Percentiles rank a stretch among this genome's conserved stretches.
Conservation (phyloP, 2,329 filamentous ascomycete species). For the Colletotrichum karsti region DNA sequence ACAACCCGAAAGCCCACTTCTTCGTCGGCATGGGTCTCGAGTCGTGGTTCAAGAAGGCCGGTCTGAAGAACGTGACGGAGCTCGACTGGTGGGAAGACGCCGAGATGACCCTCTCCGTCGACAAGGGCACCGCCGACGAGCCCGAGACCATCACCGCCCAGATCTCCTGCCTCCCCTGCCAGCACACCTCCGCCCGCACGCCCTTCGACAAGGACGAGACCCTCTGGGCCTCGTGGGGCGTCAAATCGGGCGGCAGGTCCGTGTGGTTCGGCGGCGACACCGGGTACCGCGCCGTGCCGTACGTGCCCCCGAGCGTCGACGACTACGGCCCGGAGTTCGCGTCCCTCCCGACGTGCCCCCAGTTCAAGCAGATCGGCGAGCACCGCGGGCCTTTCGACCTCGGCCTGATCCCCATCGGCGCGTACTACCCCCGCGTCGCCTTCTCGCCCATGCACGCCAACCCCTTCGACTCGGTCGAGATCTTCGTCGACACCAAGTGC, state of each 20-base stretch:
- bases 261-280: constrained; percentile 93
- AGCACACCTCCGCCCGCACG: constrained; percentile 79
- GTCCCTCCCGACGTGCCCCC: constrained; percentile 77
- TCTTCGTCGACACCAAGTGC: constrained; percentile 86
- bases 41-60: constrained; percentile 78
- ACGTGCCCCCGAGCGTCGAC: constrained; percentile 66
- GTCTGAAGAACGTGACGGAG: constrained; percentile 83
- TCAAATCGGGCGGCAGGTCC: constrained; percentile 77
- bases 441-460: constrained; percentile 88
- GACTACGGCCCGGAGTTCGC: constrained; percentile 76
- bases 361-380: constrained; percentile 84
- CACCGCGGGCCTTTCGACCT: constrained; percentile 88
- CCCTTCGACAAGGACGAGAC: constrained; percentile 77
- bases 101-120: constrained; percentile 70
- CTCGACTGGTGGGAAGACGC: constrained; percentile 95
- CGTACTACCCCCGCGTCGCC: constrained; percentile 77
- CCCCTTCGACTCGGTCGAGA: constrained; percentile 87
- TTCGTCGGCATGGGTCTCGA: constrained; percentile 87
- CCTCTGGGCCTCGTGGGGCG: constrained; percentile 88
- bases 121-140: constrained; percentile 34
- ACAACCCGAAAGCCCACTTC: constrained; percentile 83
- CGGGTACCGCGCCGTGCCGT: constrained; percentile 83
- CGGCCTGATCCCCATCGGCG: constrained; percentile 92
- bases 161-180: constrained; percentile 83
- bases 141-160: constrained; percentile 70